Conservation (phyloP, 2,329 filamentous ascomycete genomes). For the Tothia fuscella region DNA sequence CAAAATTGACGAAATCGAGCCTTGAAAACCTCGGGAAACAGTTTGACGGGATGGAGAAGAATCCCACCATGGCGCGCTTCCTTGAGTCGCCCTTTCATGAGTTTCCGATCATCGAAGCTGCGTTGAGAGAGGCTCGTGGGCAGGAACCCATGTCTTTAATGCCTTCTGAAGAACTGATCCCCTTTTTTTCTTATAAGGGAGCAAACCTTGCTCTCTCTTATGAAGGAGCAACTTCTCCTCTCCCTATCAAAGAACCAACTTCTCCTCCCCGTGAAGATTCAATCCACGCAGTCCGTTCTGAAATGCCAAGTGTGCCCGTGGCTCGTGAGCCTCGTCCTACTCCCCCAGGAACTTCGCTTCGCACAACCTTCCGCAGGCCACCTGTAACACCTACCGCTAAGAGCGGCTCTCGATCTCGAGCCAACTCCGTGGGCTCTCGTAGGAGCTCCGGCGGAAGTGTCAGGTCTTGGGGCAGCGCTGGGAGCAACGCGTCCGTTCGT, state of each 20-base stretch:
- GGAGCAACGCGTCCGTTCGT: not conserved
- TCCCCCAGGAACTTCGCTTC: not conserved
- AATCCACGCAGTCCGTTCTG: too few relatives aligned
- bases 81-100: too few relatives aligned
- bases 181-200: too few relatives aligned
- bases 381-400: not conserved
- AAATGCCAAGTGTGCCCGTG: not conserved
- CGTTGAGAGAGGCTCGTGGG: too few relatives aligned
- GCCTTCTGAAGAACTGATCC: too few relatives aligned
- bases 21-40: not conserved
- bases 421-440: not conserved
- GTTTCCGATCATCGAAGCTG: too few relatives aligned
- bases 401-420: not conserved
- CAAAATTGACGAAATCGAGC: not conserved
- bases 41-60: not conserved
- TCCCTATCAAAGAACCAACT: too few relatives aligned
- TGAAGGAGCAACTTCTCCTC: too few relatives aligned
- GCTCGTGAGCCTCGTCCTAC: not conserved
- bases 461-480: not conserved
- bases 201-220: too few relatives aligned
- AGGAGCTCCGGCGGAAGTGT: not conserved
- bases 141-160: too few relatives aligned
- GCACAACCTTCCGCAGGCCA: not conserved
- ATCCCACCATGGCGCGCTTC: not conserved
- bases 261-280: too few relatives aligned